Conservation (phyloP, 306 rosid species). For the Citrullus mucosospermus region DNA sequence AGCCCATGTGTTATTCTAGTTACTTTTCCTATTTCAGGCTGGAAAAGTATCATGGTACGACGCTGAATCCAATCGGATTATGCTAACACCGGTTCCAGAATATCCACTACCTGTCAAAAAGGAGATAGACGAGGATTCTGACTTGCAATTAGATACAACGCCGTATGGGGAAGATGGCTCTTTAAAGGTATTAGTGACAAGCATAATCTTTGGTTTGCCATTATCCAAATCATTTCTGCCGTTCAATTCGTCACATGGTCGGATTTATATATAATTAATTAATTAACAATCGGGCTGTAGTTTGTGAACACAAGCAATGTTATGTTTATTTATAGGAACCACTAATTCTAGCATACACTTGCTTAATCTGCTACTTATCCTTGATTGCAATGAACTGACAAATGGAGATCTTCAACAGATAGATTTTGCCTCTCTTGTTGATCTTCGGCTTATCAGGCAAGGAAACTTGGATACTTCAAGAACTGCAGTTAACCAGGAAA, state of each 20-base stretch:
- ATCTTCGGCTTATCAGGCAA: conserved; percentile 31
- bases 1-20: conserved; percentile 6
- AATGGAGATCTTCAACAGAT: conserved; percentile 23
- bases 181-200: conserved; percentile 47
- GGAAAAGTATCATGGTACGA: conserved; percentile 53
- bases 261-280: background rate
- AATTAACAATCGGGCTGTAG: background rate
- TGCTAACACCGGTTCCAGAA: conserved; percentile 47
- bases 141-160: conserved; percentile 27
- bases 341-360: background rate
- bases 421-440: conserved; percentile 35
- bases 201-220: background rate
- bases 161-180: conserved; percentile 78
- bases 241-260: background rate
- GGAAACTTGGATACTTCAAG: conserved; percentile 20
- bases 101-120: conserved; percentile 55
- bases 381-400: conserved; percentile 16
- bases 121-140: conserved; percentile 36
- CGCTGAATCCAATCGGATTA: conserved; percentile 37
- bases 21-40: conserved; percentile 38
- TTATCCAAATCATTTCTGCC: background rate
- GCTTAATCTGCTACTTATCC: background rate
- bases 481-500: background rate
- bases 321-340: background rate
- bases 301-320: background rate